Evolutionary conservation across 2,329 filamentous ascomycete genomes (phyloP).

Genomic region (Colletotrichum sp.): DNA sequence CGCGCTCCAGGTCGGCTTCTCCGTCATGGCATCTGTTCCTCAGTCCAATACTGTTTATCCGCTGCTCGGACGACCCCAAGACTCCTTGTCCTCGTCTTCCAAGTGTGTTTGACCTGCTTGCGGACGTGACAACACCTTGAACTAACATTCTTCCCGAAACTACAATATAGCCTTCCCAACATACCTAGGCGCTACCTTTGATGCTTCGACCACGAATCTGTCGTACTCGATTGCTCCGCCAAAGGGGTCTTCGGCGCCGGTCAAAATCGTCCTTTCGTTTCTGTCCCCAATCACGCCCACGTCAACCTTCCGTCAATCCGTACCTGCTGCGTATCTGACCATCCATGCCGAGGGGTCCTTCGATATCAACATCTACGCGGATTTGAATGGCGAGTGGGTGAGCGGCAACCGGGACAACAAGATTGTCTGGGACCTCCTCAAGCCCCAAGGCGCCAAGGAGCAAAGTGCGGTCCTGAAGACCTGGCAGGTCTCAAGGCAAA

Average conservation of each 20-base stretch:
- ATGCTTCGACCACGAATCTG: constrained; percentile 55
- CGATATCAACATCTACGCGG: constrained; percentile 69
- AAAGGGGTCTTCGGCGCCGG: constrained; percentile 26
- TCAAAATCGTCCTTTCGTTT: constrained; percentile 56
- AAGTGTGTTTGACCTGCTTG: constrained; percentile 20
- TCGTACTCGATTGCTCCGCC: constrained; percentile 46
- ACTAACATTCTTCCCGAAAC: constrained; percentile 20
- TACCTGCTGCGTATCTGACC: constrained; percentile 82
- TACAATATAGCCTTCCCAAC: constrained; percentile 47
- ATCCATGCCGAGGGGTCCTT: constrained; percentile 72
- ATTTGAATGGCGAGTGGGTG: constrained; percentile 81
- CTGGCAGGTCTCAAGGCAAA: constrained; percentile 65
- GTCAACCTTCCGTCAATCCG: constrained; percentile 78
- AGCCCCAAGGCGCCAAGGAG: constrained; percentile 42
- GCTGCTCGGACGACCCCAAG: constrained; percentile 56
- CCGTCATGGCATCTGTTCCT: constrained; percentile 52
- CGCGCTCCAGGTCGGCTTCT: constrained; percentile 48
- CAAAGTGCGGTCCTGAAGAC: constrained; percentile 59
- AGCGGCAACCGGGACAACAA: constrained; percentile 74
- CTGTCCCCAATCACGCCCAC: constrained; percentile 82
- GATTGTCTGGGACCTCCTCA: constrained; percentile 72
- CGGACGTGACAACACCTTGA: not conserved
- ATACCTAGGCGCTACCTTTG: constrained; percentile 51
- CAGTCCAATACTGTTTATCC: constrained; percentile 50
- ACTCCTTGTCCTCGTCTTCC: constrained; percentile 42